Evolutionary conservation across 1,284 basidiomycete genomes (phyloP), one percentile per base, ranked within the genome.

Genomic region (Phellopilus nigrolimitatus): DNA sequence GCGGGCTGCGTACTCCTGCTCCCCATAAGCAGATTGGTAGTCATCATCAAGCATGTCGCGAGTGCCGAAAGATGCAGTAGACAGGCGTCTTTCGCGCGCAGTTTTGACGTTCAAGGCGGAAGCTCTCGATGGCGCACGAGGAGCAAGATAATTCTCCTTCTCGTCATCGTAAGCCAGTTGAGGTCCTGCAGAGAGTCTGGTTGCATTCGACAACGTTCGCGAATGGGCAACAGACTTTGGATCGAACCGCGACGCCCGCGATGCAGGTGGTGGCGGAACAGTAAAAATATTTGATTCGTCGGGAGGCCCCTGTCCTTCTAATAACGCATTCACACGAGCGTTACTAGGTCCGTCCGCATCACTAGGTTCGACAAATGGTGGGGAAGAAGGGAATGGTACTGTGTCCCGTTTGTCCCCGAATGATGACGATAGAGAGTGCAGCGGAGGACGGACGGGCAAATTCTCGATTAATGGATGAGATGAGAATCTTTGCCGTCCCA

Each of bases 221-320:
- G 73, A 70, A 60, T 79, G 82, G 24, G 70, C 69, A 19, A 65
- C 67, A 27, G 67, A 68, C 61, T 86, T 88, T 13, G 86, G 85
- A 62, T 89, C 87, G 61, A 88, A 85, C 33, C 78, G 78, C 24
- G 86, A 88, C 17, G 76, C 74, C 44, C 76, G 76, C 9, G 79
- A 69, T 3, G 73, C 72, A 38, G 75, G 79, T 15, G 82, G 79
- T 25, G 80, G 77, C 37, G 76, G 72, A 48, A 84, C 65, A 8
- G 76, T 71, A 60, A 87, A 86, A 4, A 61, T 59, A 47, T 62
- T 62, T 19, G 47, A 46, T 7, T 34, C 41, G 24, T 47, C 49
- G 12, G 72, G 68, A 24, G 74, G 73, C 33, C 66, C 66, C 55
- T 69, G 73, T 17, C 56, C 53, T 30, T 54, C 55, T 48, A 61